Evolutionary conservation across 2,329 filamentous ascomycete genomes (phyloP), one percentile per base, ranked within the genome.

Genomic region (Colletotrichum sp.): DNA sequence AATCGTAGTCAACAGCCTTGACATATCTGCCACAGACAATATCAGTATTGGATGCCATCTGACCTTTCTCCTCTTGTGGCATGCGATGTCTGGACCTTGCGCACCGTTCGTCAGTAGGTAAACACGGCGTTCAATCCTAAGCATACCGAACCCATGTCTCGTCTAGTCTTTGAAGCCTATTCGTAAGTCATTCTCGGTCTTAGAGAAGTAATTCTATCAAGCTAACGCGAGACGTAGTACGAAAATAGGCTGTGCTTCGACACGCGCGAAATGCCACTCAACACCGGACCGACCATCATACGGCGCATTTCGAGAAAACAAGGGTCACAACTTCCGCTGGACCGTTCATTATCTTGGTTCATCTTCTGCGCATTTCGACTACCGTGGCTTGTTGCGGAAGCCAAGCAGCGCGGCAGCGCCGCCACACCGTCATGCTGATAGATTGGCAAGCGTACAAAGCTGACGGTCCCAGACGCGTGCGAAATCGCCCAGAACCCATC

Each of bases 1-100:
- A 21, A 21, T 4, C 10, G 10, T 21, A 7, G 2, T 52, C n/a
- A 0, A 52, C 3, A 21, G 43, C n/a, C 0, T 0, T 13, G 0
- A 21, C 4, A 21, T 21, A 52, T 52, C 6, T 21, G 10, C n/a
- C 10, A 21, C 18, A 52, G 4, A 13, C 0, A 21, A 21, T 21
- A 1, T 52, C 43, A 52, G n/a, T 52, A 21, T 0, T 52, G 0
- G n/a, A 0, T 21, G 43, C n/a, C 6, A 4, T 52, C n/a, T 52
- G 0, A 21, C 1, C 6, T 4, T 1, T 52, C 43, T 2, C 6
- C 43, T 52, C n/a, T 21, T 0, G n/a, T 48, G n/a, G 43, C 4
- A 13, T 13, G n/a, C 10, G n/a, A 0, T 21, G 43, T 21, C n/a
- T 26, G 26, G 26, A 26, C 26, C 26, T 26, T 26, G 26, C 26